Evolutionary conservation across 352 stramenopile genomes (phyloP).

Genomic region (Phytophthora hibernalis): DNA sequence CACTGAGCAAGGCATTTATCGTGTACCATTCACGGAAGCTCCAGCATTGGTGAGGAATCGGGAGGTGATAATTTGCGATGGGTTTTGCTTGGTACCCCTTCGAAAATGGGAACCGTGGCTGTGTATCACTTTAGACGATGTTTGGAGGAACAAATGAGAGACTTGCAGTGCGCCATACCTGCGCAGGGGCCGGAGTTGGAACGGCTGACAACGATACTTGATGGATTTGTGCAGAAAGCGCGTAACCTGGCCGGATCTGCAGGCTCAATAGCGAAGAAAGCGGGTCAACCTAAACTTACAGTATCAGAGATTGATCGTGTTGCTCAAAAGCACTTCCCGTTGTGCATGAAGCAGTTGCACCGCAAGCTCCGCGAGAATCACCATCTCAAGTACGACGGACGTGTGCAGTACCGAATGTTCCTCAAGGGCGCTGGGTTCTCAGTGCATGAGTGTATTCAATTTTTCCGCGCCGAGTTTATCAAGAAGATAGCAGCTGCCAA

Average conservation of each 20-base stretch:
- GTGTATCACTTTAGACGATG: constrained; percentile 48
- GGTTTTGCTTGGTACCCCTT: constrained; percentile 54
- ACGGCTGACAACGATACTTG: constrained; percentile 45
- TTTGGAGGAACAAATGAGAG: constrained; percentile 46
- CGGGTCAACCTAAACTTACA: constrained; percentile 16
- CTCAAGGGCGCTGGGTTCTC: constrained; percentile 85
- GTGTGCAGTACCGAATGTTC: constrained; percentile 86
- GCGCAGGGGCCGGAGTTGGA: constrained; percentile 41
- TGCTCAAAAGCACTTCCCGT: constrained; percentile 67
- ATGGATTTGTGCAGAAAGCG: constrained; percentile 44
- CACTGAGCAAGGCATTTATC: constrained; percentile 37
- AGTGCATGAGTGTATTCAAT: constrained; percentile 76
- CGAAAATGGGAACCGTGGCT: constrained; percentile 45
- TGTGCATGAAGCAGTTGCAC: constrained; percentile 85
- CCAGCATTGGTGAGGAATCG: constrained; percentile 48
- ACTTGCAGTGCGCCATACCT: constrained; percentile 55
- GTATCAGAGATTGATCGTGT: constrained; percentile 74
- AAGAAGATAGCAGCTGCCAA: constrained; percentile 58
- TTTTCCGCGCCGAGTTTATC: constrained; percentile 82
- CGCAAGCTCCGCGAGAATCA: constrained; percentile 74
- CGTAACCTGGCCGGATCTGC: constrained; percentile 28
- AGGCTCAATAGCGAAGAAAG: constrained; percentile 9
- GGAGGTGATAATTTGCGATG: constrained; percentile 50
- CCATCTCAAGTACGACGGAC: constrained; percentile 89
- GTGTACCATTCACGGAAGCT: constrained; percentile 61